Conservation (phyloP, 371 early-diverging fungal species). For the Capniomyces stellatus region DNA sequence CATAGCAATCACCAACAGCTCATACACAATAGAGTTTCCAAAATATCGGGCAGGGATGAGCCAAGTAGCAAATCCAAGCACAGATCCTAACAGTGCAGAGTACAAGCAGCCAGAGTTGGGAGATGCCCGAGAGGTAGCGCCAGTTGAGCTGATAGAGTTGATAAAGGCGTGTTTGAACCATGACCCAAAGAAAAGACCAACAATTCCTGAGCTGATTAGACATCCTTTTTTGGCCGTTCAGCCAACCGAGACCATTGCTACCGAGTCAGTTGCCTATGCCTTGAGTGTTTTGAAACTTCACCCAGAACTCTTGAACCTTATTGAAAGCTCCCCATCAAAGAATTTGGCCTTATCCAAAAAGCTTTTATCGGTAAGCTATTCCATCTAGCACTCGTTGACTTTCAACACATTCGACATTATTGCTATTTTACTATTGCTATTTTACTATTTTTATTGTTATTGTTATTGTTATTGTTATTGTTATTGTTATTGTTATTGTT, state of each 20-base stretch:
- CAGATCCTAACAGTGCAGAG: conserved; percentile 13
- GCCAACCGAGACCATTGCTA: not conserved
- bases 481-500: too few relatives aligned
- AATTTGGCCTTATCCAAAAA: not conserved
- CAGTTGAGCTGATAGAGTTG: conserved; percentile 29
- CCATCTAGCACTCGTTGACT: too few relatives aligned
- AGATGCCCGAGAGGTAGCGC: conserved; percentile 6
- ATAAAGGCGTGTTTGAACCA: conserved; percentile 44
- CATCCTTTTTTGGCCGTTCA: conserved; percentile 34
- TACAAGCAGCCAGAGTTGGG: conserved; percentile 4
- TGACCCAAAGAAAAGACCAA: conserved; percentile 42
- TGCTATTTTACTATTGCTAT: too few relatives aligned
- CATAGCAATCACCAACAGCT: conserved; percentile 44
- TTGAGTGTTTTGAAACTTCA: not conserved
- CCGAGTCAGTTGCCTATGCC: not conserved
- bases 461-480: too few relatives aligned
- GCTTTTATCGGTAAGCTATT: too few relatives aligned
- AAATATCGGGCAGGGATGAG: conserved; percentile 17
- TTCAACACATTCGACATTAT: too few relatives aligned
- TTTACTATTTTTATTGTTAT: too few relatives aligned
- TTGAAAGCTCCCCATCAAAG: not conserved
- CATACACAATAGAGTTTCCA: conserved; percentile 38
- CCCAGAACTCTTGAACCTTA: not conserved
- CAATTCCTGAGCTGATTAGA: conserved; percentile 47
- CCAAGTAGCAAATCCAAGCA: conserved; percentile 10